Conservation (phyloP, 768 basidiomycete species). For the Pholiota molesta region DNA sequence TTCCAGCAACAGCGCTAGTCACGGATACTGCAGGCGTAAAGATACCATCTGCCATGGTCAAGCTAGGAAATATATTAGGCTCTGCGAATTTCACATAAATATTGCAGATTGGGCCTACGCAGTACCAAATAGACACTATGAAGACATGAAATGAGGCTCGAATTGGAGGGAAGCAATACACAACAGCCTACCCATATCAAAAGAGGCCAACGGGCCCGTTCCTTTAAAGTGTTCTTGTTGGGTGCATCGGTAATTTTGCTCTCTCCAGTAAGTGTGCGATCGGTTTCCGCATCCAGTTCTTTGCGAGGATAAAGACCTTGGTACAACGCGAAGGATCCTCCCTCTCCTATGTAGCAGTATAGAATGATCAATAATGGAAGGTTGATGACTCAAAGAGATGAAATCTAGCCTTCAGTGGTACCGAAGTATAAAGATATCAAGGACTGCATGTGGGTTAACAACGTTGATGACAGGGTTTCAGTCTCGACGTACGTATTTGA, state of each 20-base stretch:
- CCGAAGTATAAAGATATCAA: constrained; percentile 42
- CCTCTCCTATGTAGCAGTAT: constrained; percentile 49
- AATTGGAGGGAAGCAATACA: background rate
- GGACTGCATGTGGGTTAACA: constrained; percentile 33
- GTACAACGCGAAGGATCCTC: constrained; percentile 67
- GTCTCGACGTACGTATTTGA: constrained; percentile 58
- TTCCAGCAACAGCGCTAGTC: constrained; percentile 69
- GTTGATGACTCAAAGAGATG: constrained; percentile 5
- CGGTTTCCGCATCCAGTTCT: constrained; percentile 46
- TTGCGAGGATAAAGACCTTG: constrained; percentile 60
- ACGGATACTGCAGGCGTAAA: constrained; percentile 74
- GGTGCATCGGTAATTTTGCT: constrained; percentile 25
- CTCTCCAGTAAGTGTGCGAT: constrained; percentile 57
- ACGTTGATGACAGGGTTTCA: background rate
- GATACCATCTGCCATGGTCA: constrained; percentile 71
- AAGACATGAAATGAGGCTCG: background rate
- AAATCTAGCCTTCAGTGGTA: constrained; percentile 48
- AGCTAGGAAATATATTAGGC: constrained; percentile 25
- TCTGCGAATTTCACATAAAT: background rate
- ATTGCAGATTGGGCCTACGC: constrained; percentile 29
- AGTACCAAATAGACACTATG: constrained; percentile 65
- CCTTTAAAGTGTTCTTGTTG: constrained; percentile 27
- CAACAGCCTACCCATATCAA: constrained; percentile 52
- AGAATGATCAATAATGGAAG: background rate
- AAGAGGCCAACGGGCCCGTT: constrained; percentile 48